These are phyloP conservation scores for Candida berthetii DNA, from an alignment of 805 yeast species.

Conservation along the genomic window DNA sequence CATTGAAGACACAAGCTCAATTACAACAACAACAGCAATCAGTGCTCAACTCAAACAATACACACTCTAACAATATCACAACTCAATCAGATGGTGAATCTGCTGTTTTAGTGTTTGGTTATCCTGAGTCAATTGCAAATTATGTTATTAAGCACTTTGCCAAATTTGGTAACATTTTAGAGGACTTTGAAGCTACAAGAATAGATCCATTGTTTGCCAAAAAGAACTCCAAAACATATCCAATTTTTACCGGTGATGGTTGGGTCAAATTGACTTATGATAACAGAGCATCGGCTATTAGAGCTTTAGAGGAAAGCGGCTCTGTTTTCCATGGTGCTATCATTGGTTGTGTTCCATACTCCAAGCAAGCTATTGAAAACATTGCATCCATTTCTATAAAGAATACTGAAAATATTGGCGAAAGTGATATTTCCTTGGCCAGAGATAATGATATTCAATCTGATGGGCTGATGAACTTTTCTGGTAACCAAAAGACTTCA, in stretches of 20 bases:
- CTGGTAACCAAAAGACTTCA: slow-evolving; percentile 12
- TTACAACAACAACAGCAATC: not conserved
- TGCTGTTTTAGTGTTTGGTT: slow-evolving; percentile 84
- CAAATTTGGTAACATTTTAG: slow-evolving; percentile 75
- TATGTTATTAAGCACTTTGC: slow-evolving; percentile 66
- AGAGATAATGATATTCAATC: slow-evolving; percentile 3
- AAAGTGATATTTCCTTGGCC: slow-evolving; percentile 14
- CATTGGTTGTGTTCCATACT: slow-evolving; percentile 67
- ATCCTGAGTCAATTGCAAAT: slow-evolving; percentile 69
- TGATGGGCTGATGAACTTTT: slow-evolving; percentile 9
- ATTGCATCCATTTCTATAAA: slow-evolving; percentile 38
- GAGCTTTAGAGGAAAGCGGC: slow-evolving; percentile 86
- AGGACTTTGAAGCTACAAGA: slow-evolving; percentile 51
- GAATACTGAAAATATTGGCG: slow-evolving; percentile 43
- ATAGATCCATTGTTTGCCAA: slow-evolving; percentile 19
- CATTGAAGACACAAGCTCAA: slow-evolving; percentile 2
- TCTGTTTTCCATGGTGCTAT: slow-evolving; percentile 56
- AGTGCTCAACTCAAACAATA: not conserved
- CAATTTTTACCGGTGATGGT: slow-evolving; percentile 78
- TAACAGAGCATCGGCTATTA: slow-evolving; percentile 64
- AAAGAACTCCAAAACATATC: slow-evolving; percentile 30
- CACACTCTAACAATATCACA: slow-evolving; percentile 1
- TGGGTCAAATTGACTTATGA: slow-evolving; percentile 92
- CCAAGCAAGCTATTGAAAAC: slow-evolving; percentile 54
- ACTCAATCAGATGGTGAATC: slow-evolving; percentile 30